Conservation (phyloP, 805 yeast genomes). For the Danielia reshetovae region DNA sequence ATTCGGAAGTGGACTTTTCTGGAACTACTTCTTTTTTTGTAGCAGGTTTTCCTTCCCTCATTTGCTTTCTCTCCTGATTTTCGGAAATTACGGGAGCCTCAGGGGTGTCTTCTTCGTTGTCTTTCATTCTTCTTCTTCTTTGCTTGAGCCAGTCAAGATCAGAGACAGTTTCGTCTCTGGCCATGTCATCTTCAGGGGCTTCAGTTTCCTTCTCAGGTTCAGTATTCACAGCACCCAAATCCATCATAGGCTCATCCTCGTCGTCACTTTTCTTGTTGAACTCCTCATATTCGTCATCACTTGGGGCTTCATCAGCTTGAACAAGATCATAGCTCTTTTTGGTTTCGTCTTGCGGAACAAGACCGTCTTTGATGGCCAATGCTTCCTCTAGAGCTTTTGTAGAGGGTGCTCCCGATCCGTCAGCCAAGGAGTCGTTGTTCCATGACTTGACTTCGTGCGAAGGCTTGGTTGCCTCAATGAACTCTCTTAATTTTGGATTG, state of each 20-base stretch:
- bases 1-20: constrained; percentile 46
- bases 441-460: constrained; percentile 66
- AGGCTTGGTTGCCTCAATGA: constrained; percentile 79
- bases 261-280: constrained; percentile 33
- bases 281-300: constrained; percentile 53
- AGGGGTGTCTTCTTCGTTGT: constrained; percentile 20
- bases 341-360: constrained; percentile 1
- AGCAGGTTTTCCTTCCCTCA: constrained; percentile 1
- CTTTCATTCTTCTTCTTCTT: constrained; percentile 65
- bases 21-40: constrained; percentile 24
- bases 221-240: too few species aligned
- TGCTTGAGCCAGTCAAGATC: constrained; percentile 86
- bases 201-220: constrained; percentile 12
- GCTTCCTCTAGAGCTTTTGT: constrained; percentile 42
- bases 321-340: constrained; percentile 29
- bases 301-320: constrained; percentile 38
- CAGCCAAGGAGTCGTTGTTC: constrained; percentile 59
- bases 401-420: constrained; percentile 44
- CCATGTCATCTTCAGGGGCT: constrained; percentile 22
- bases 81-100: constrained; percentile 5
- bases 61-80: background rate
- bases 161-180: constrained; percentile 51
- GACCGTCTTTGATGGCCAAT: constrained; percentile 24
- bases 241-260: constrained; percentile 51
- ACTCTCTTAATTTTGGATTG: constrained; percentile 73